Evolutionary conservation across 192 early-diverging fungal species (phyloP), one percentile per base, ranked within the genome.

Genomic region (Martensiomyces pterosporus): DNA sequence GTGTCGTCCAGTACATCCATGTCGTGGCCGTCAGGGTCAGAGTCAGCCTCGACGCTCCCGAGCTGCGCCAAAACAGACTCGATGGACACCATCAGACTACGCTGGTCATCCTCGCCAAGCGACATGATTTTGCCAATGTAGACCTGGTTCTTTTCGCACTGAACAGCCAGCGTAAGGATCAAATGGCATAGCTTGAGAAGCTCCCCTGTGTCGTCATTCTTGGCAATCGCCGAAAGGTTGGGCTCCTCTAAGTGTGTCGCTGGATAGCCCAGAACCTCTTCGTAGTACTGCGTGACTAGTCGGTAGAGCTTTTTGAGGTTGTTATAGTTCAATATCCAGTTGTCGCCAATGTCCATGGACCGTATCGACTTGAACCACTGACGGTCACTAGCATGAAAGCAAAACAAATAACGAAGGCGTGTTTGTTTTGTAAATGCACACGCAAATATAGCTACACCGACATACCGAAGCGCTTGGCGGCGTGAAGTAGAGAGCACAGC

Each of bases 311-410:
- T 90, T 60, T 94, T 94, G 13, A 97, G 80, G 45, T 90, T 90
- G 72, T 93, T 95, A 63, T 91, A 86, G 55, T 87, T 88, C 25
- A 92, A 60, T 2, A 99, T 90, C 96, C 96, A 99, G 78, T 94
- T 97, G 65, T 90, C 88, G 36, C 84, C 88, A 6, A 82, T 78
- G 41, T 89, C 86, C 9, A 80, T 69, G 2, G 81, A 73, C 7
- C 82, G 79, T 25, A 82, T 76, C 12, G 79, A 58, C 49, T 91
- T 92, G 83, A 98, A 96, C 91, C 91, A 97, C 36, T 81, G 78
- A 14, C 85, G 69, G 69, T 97, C 92, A 57, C 94, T 95, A 62
- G 29, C 12, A 8, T n/a, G n/a, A n/a, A n/a, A n/a, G 42, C 44
- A 21, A 14, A 27, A 32, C 27, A 44, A 21, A 9, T 3, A 39